A percentile compares a stretch with the other conserved stretches of the same genome.
Conservation (phyloP, 257 asterid species). For the Knoxia roxburghii region DNA sequence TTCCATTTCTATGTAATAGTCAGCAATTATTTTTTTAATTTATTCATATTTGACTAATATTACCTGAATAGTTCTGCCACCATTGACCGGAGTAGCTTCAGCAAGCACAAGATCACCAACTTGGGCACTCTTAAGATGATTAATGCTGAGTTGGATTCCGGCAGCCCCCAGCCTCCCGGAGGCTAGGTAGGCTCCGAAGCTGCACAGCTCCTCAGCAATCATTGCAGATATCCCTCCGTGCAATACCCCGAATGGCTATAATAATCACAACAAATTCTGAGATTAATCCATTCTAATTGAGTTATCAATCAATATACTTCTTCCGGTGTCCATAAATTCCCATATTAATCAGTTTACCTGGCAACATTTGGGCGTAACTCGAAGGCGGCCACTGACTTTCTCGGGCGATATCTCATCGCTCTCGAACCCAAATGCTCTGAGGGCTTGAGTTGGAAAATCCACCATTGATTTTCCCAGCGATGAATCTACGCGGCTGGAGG, state of each 20-base stretch:
- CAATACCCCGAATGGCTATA: conserved; percentile 4
- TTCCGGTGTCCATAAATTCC: no score
- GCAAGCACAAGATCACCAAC: conserved; percentile 9
- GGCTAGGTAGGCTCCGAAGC: conserved; percentile 7
- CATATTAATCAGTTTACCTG: background rate
- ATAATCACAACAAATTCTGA: no score
- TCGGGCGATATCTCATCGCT: background rate
- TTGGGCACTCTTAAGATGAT: conserved; percentile 13
- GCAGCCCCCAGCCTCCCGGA: conserved; percentile 1
- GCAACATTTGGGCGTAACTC: conserved; percentile 8
- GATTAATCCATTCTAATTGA: no score
- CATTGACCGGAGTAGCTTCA: conserved; percentile 10
- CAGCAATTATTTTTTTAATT: no score
- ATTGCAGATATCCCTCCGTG: conserved; percentile 16
- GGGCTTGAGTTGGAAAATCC: background rate
- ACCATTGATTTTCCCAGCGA: background rate
- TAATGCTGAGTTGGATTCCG: conserved; percentile 12
- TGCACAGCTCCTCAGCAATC: conserved; percentile 9
- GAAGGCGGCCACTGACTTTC: conserved; percentile 7
- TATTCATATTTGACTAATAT: background rate
- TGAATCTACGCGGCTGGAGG: background rate
- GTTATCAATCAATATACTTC: no score
- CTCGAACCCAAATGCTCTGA: conserved; percentile 3
- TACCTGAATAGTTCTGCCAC: conserved; percentile 15
- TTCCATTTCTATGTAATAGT: no score